A percentile compares a stretch with the other conserved stretches of the same genome.
Evolutionary conservation across 345 rosid species (phyloP).

Genomic region (Diplotaxis tenuifolia): DNA sequence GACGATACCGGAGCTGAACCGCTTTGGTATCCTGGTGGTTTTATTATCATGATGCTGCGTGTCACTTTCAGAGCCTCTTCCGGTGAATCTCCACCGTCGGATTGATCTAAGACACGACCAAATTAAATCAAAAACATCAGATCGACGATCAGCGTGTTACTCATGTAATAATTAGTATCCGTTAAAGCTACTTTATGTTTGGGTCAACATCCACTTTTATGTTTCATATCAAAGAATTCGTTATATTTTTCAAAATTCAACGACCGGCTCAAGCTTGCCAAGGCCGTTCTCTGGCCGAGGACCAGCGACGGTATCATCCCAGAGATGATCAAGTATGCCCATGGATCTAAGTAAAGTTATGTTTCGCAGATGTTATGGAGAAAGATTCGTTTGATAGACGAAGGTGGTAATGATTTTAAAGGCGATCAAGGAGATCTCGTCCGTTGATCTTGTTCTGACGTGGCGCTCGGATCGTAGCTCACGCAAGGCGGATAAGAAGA

Average conservation of each 20-base stretch:
- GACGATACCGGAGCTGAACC: conserved; percentile 85
- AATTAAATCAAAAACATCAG: neutral
- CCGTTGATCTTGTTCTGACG: conserved; percentile 43
- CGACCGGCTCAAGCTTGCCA: conserved; percentile 58
- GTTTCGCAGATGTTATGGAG: conserved; percentile 32
- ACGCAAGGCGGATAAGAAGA: conserved; percentile 55
- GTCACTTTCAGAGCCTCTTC: conserved; percentile 60
- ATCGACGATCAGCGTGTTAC: neutral
- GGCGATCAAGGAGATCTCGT: conserved; percentile 21
- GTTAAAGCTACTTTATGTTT: neutral
- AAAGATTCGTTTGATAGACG: conserved; percentile 2
- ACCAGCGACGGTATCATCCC: conserved; percentile 99
- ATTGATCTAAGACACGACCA: conserved; percentile 47
- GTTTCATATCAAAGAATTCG: neutral
- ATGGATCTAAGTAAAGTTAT: conserved; percentile 32
- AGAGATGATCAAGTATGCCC: conserved; percentile 92
- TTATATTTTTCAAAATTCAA: neutral
- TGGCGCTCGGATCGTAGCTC: conserved; percentile 46
- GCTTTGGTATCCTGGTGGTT: conserved; percentile 78
- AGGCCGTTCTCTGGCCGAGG: conserved; percentile 93
- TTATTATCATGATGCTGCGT: conserved; percentile 80
- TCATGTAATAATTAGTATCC: neutral
- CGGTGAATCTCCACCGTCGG: conserved; percentile 45
- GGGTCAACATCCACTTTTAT: neutral
- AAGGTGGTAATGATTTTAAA: conserved; percentile 11